Conservation (phyloP, 306 rosid genomes). For the Malus sylvestris region DNA sequence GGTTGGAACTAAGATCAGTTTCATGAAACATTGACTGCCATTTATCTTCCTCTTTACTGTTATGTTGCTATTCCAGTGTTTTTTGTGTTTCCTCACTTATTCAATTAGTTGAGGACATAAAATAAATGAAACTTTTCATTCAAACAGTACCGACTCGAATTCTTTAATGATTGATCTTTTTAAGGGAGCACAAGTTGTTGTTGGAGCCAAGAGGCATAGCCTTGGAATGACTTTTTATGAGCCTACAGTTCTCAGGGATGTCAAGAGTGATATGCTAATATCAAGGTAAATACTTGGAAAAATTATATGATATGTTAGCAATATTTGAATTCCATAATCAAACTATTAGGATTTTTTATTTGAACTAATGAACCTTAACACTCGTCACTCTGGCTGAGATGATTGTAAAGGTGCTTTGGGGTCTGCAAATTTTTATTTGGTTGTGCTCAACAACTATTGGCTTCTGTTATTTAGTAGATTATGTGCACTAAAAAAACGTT, state of each 20-base stretch:
- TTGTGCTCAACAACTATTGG: neutral
- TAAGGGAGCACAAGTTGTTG: slow-evolving; percentile 86
- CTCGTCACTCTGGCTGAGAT: neutral
- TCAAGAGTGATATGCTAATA: slow-evolving; percentile 64
- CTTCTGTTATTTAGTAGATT: neutral
- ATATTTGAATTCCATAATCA: neutral
- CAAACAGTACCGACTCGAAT: neutral
- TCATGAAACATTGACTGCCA: neutral
- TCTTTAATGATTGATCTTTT: slow-evolving; percentile 19
- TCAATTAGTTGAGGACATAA: neutral
- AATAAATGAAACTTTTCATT: neutral
- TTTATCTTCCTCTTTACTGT: neutral
- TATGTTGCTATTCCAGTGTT: neutral
- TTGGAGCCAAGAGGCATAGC: slow-evolving; percentile 87
- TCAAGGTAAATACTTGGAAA: slow-evolving; percentile 46
- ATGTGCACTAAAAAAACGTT: slow-evolving; percentile 10
- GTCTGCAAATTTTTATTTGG: neutral
- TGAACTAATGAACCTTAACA: neutral
- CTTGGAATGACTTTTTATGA: slow-evolving; percentile 86
- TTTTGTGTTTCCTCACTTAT: neutral
- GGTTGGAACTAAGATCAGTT: neutral
- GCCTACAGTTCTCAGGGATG: slow-evolving; percentile 73
- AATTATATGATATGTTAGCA: neutral
- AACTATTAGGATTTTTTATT: neutral
- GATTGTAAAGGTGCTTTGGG: neutral